Conservation (phyloP, 1,284 basidiomycete species). For the Puccinia hordei region DNA sequence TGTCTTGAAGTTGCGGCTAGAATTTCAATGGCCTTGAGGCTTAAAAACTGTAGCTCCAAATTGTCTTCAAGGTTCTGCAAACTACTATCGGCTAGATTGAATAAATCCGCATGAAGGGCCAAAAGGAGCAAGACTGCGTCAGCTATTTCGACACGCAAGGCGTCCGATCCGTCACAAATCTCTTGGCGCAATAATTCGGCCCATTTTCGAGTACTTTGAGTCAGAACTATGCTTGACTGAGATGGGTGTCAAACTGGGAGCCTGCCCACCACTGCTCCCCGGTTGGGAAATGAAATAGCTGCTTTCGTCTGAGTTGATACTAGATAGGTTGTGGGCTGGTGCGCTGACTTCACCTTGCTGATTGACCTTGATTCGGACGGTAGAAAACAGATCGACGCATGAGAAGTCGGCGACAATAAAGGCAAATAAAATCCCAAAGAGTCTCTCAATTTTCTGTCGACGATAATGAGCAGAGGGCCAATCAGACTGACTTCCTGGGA, state of each 20-base stretch:
- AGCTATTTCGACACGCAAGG: constrained; percentile 44
- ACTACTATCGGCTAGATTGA: not conserved
- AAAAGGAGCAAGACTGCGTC: constrained; percentile 44
- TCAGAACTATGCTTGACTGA: not conserved
- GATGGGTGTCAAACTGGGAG: not conserved
- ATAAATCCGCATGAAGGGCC: constrained; percentile 42
- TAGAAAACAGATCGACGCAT: constrained; percentile 31
- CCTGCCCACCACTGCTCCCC: not conserved
- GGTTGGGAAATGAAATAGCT: not conserved
- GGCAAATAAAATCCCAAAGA: constrained; percentile 44
- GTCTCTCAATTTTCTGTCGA: constrained; percentile 28
- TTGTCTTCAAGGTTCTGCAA: constrained; percentile 12
- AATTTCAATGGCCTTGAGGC: constrained; percentile 44
- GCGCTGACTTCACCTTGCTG: not conserved
- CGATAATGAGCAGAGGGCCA: not conserved
- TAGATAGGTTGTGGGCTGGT: not conserved
- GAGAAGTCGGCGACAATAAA: constrained; percentile 46
- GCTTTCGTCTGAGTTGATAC: not conserved
- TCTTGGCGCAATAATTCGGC: constrained; percentile 7
- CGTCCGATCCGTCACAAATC: constrained; percentile 22
- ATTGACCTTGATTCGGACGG: constrained; percentile 20
- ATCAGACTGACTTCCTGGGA: not conserved
- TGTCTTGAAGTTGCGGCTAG: constrained; percentile 36
- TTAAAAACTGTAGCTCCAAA: constrained; percentile 45
- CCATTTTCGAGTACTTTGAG: constrained; percentile 34